A percentile compares a stretch with the other conserved stretches of the same genome.
Evolutionary conservation across 768 basidiomycete species (phyloP).

Genomic region (Cubamyces sp.): DNA sequence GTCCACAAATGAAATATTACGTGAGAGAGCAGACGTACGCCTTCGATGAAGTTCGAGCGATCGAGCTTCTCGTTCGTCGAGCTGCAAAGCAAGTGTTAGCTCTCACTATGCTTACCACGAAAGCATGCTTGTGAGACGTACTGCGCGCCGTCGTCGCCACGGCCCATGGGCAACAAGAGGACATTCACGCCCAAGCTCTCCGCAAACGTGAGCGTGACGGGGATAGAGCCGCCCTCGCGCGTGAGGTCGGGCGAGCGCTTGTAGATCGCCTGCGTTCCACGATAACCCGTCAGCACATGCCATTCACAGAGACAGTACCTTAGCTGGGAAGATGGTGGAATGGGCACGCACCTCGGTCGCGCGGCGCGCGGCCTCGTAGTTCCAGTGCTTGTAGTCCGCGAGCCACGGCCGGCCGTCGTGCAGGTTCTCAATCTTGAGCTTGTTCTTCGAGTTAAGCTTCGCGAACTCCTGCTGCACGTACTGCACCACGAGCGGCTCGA

Average conservation of each 20-base stretch:
- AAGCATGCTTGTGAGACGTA: slow-evolving; percentile 44
- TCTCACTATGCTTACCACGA: neutral
- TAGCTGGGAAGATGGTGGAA: too few relatives aligned
- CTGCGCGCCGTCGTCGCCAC: slow-evolving; percentile 95
- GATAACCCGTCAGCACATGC: too few relatives aligned
- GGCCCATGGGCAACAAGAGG: slow-evolving; percentile 87
- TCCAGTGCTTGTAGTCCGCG: slow-evolving; percentile 86
- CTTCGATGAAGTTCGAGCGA: slow-evolving; percentile 84
- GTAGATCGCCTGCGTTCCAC: slow-evolving; percentile 52
- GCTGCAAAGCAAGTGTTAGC: slow-evolving; percentile 41
- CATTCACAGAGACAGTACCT: too few relatives aligned
- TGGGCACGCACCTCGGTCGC: slow-evolving; percentile 70
- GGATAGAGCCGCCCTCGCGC: slow-evolving; percentile 93
- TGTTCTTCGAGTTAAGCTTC: slow-evolving; percentile 86
- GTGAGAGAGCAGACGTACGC: slow-evolving; percentile 48
- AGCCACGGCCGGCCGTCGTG: slow-evolving; percentile 93
- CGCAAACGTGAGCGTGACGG: slow-evolving; percentile 92
- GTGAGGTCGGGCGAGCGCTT: slow-evolving; percentile 78
- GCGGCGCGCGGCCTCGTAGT: slow-evolving; percentile 83
- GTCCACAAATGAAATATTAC: neutral
- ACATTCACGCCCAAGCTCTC: slow-evolving; percentile 88
- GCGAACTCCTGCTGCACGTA: slow-evolving; percentile 82
- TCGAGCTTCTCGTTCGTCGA: slow-evolving; percentile 97
- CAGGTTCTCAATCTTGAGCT: slow-evolving; percentile 65
- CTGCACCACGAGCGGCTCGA: slow-evolving; percentile 69